Base-by-base conservation (phyloP, 108 stramenopile species). In the Pseudonitzschia multiseries region DNA sequence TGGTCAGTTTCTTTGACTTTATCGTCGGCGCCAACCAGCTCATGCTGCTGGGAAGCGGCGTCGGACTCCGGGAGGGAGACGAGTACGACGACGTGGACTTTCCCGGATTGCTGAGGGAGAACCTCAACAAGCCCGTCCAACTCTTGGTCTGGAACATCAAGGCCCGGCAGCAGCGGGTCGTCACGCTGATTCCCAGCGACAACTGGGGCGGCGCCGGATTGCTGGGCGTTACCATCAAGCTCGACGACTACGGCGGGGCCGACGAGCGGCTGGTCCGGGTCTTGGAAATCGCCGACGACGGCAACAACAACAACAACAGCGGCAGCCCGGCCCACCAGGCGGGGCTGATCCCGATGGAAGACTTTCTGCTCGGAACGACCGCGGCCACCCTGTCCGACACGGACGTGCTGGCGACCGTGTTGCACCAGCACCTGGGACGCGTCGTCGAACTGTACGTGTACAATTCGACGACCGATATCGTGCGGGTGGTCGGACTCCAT, bases 1-100 rank as follows among this genome's bases (percentile, higher is more conserved):
- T 98, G 0, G 97, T 98, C 3, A 81, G 83, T 48, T 98, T 97
- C 76, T 93, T 98, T 65, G 98, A 97, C 72, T 97, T 98, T 75
- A 84, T 98, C 44, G 96, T 98, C 4, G 95, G 91, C 0, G 89
- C 84, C 64, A 85, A 94, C 69, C 87, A 83, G 2, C 48, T 77
- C 51, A 87, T 94, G 87, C 63, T 91, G 26, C 61, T 94, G 57
- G 92, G 86, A 22, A 86, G 83, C 50, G 93, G 93, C 0, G 88
- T 89, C 65, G 83, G 77, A 29, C 69, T 89, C 20, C 73, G 87
- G 40, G 86, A 89, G 70, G 92, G 87, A 4, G 92, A 91, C 2
- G 89, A 90, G 78, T 91, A 94, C 59, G 86, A 89, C 48, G 93
- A 94, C 77, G 71, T 94, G 15, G 93, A 94, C 69, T 88, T 79